Evolutionary conservation across 1,139 yeast genomes (phyloP).

Genomic region (Scheffersomyces titani): DNA sequence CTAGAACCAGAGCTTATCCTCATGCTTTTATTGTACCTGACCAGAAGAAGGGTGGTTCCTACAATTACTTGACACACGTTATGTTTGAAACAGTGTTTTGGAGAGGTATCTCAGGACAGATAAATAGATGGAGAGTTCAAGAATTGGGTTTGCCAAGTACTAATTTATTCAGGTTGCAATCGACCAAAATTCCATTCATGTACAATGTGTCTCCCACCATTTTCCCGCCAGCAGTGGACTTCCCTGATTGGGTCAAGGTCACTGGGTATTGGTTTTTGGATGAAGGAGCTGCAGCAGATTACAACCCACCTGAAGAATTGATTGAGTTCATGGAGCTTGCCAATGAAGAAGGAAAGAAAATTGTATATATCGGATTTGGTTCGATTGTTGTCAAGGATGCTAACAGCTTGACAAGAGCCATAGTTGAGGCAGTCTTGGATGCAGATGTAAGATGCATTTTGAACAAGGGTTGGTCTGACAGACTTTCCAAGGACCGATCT

Average conservation of each 20-base stretch:
- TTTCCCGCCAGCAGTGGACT: constrained; percentile 90
- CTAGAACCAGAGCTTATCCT: constrained; percentile 91
- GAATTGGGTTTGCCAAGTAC: constrained; percentile 68
- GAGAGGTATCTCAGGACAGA: constrained; percentile 90
- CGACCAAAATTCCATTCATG: constrained; percentile 79
- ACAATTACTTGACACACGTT: constrained; percentile 88
- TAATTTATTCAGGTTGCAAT: constrained; percentile 68
- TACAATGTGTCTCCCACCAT: constrained; percentile 87
- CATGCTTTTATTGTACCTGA: constrained; percentile 96
- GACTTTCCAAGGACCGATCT: constrained; percentile 39
- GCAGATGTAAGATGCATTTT: constrained; percentile 85
- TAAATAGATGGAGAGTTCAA: constrained; percentile 82
- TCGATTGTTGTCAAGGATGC: constrained; percentile 91
- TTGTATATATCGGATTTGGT: constrained; percentile 94
- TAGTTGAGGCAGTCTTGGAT: constrained; percentile 72
- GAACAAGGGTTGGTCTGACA: constrained; percentile 94
- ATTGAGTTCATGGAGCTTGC: constrained; percentile 66
- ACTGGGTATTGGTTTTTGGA: constrained; percentile 96
- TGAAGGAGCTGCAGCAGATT: constrained; percentile 60
- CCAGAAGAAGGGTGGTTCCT: constrained; percentile 88
- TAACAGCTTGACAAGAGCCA: constrained; percentile 70
- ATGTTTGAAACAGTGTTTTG: constrained; percentile 91
- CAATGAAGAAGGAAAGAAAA: constrained; percentile 55
- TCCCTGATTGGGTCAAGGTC: constrained; percentile 90
- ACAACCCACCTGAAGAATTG: constrained; percentile 64